These are phyloP conservation scores for Coelastrella sp. DNA, from an alignment of 139 green algal genomes.

Conservation along the genomic window DNA sequence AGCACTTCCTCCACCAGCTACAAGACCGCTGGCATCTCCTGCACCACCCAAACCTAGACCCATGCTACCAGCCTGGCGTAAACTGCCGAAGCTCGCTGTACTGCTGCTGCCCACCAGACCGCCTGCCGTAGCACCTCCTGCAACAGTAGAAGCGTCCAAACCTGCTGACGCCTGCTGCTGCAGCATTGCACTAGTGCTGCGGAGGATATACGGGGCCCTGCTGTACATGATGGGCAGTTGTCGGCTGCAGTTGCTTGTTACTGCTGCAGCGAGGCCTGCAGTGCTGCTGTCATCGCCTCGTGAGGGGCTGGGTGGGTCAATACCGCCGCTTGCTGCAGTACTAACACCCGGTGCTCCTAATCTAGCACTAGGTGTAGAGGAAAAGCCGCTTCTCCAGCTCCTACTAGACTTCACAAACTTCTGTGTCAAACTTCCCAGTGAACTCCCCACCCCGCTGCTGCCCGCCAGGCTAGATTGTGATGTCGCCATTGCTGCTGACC, in stretches of 20 bases:
- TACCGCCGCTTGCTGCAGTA: neutral
- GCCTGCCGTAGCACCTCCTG: neutral
- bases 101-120: no score
- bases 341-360: neutral
- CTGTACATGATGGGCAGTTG: slow-evolving; percentile 18
- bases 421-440: slow-evolving; percentile 29
- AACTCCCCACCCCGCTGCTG: slow-evolving; percentile 8
- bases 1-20: neutral
- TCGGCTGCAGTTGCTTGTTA: neutral
- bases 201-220: slow-evolving; percentile 53
- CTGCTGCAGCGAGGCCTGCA: neutral
- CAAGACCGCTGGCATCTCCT: neutral
- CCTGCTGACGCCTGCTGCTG: slow-evolving; percentile 4
- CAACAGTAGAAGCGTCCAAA: neutral
- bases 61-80: neutral
- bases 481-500: neutral
- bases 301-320: slow-evolving; percentile 5
- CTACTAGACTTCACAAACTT: slow-evolving; percentile 34
- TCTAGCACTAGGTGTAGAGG: neutral
- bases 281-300: neutral
- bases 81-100: neutral
- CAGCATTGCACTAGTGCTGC: slow-evolving; percentile 2
- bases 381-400: slow-evolving; percentile 45
- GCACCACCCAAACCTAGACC: no score
- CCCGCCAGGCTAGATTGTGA: neutral